Evolutionary conservation across 2,329 filamentous ascomycete species (phyloP).

Genomic region (Colletotrichum sp.): DNA sequence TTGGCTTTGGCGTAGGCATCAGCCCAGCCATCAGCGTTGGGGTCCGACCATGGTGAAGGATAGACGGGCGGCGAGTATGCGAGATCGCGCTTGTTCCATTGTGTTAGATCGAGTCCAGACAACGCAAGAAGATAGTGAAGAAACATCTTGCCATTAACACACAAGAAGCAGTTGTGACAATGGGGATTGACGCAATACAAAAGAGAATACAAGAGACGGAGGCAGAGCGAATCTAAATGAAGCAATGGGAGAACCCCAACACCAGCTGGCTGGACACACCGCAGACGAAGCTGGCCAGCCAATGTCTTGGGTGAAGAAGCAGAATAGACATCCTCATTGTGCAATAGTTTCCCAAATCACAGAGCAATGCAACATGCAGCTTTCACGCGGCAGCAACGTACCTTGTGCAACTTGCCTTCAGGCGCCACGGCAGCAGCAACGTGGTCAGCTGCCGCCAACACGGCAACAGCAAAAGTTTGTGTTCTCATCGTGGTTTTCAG

Average conservation of each 20-base stretch:
- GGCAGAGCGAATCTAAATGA: neutral
- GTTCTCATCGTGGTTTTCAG: neutral
- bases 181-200: neutral
- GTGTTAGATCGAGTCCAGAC: neutral
- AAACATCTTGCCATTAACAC: neutral
- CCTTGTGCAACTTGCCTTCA: conserved; percentile 9
- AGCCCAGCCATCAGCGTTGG: conserved; percentile 73
- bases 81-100: conserved; percentile 25
- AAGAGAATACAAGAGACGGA: neutral
- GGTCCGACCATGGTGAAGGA: conserved; percentile 86
- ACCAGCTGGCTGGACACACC: neutral
- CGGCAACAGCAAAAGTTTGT: conserved; percentile 5
- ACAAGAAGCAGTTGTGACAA: neutral
- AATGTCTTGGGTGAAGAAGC: neutral
- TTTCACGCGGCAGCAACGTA: neutral
- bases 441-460: conserved; percentile 5
- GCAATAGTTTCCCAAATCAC: neutral
- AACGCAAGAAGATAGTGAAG: neutral
- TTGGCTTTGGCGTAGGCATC: conserved; percentile 78
- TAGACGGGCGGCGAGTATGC: conserved; percentile 68
- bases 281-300: neutral
- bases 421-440: neutral
- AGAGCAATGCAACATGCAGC: neutral
- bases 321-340: neutral
- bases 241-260: neutral